Percentiles rank a stretch among this genome's conserved stretches.
Conservation (phyloP, 176 grass and related monocot genomes). For the Paspalum vaginatum region DNA sequence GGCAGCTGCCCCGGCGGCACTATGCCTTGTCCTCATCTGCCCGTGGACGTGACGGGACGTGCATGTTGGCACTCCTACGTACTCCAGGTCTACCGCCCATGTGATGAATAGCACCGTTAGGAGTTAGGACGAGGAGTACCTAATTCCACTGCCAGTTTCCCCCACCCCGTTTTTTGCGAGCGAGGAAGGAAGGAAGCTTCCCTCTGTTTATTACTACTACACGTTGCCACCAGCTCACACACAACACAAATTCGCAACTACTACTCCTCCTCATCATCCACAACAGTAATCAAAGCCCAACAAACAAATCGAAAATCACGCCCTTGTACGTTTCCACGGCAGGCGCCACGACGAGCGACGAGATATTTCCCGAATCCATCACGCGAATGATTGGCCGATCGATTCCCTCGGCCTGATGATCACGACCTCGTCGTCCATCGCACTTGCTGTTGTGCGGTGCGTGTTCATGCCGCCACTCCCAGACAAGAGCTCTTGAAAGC, state of each 20-base stretch:
- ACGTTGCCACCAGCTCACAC: neutral
- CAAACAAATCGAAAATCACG: no score
- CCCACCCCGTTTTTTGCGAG: neutral
- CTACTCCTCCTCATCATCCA: no score
- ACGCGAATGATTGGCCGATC: neutral
- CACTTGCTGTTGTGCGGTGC: neutral
- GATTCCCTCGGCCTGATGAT: neutral
- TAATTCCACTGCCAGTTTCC: neutral
- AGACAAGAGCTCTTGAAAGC: neutral
- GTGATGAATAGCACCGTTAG: slow-evolving; percentile 12
- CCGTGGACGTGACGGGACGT: neutral
- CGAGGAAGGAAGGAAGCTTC: slow-evolving; percentile 21
- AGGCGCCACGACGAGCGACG: neutral
- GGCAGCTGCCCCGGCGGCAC: neutral
- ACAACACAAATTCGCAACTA: neutral
- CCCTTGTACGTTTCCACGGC: no score
- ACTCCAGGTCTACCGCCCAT: slow-evolving; percentile 9
- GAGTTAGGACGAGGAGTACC: neutral
- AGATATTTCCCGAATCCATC: neutral
- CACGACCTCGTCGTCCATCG: neutral
- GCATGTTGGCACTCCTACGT: neutral
- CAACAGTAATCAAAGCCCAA: no score
- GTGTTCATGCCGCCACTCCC: slow-evolving; percentile 3
- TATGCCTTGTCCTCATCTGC: neutral
- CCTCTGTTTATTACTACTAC: neutral